phyloP scores from a whole-genome alignment of 108 stramenopile genomes.

The Nannochloropsis gaditana region DNA sequence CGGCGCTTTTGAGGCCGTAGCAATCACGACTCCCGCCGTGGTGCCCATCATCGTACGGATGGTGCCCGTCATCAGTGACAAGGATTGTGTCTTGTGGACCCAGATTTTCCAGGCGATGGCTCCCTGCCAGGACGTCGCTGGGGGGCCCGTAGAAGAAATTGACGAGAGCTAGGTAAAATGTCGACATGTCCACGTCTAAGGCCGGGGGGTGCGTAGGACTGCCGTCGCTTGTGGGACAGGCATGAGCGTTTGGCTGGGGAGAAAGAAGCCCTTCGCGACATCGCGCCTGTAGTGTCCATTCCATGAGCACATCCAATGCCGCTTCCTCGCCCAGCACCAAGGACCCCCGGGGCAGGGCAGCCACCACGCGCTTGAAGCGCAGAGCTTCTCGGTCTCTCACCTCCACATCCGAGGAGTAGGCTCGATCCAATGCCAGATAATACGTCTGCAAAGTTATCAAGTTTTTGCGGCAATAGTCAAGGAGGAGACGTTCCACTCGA shows the following conservation, averaged over 20 bases:
- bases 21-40: not conserved
- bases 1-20: not conserved
- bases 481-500: not conserved
- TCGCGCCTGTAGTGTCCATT: not conserved
- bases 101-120: not conserved
- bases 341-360: not conserved
- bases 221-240: not conserved
- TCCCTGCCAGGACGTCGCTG: not conserved
- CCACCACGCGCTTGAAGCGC: not conserved
- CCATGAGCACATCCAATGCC: not conserved
- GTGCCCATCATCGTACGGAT: not conserved
- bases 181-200: slow-evolving; percentile 2
- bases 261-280: not conserved
- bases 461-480: not conserved
- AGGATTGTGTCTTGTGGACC: not conserved
- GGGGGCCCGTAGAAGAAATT: slow-evolving; percentile 14
- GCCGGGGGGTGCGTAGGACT: not conserved
- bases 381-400: not conserved
- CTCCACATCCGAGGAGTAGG: not conserved
- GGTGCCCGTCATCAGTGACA: not conserved
- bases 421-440: slow-evolving; percentile 6
- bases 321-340: not conserved
- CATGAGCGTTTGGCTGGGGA: not conserved
- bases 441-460: not conserved
- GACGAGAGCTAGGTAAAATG: not conserved